phyloP scores from a whole-genome alignment of 2,329 filamentous ascomycete genomes.

The Grosmannia clavigera region DNA sequence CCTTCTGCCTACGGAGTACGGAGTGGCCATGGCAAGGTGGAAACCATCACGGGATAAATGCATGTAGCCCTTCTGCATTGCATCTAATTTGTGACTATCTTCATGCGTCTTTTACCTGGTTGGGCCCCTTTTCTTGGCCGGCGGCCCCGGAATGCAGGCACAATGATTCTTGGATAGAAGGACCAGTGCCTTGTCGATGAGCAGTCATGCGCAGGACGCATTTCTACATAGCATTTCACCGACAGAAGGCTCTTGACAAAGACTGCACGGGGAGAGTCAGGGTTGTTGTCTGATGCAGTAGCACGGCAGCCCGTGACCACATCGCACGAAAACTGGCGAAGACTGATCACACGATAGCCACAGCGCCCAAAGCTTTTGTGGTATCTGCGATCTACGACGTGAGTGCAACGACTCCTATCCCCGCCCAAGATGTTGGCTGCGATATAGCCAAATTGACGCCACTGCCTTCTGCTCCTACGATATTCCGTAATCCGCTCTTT shows the following conservation, averaged over 20 bases:
- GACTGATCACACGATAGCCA: not conserved
- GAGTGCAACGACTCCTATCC: not conserved
- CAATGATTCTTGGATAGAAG: not conserved
- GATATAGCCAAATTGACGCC: not conserved
- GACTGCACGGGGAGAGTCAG: not conserved
- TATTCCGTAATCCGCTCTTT: not conserved
- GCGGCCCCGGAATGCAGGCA: not conserved
- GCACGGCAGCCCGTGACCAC: not conserved
- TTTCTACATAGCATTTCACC: not conserved
- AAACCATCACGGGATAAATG: too few relatives aligned
- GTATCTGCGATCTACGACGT: too few relatives aligned
- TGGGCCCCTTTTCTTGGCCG: not conserved
- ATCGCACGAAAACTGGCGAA: not conserved
- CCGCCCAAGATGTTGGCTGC: not conserved
- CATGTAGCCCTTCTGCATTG: too few relatives aligned
- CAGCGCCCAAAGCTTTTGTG: not conserved
- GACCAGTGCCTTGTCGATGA: not conserved
- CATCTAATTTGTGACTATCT: too few relatives aligned
- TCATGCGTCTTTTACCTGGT: not conserved
- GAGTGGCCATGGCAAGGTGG: too few relatives aligned
- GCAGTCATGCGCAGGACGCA: not conserved
- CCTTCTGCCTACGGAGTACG: too few relatives aligned
- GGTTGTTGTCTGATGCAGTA: not conserved
- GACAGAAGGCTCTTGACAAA: not conserved
- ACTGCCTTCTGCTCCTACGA: not conserved